Percentiles rank a stretch among this genome's conserved stretches.
Evolutionary conservation across 352 stramenopile genomes (phyloP).

Genomic region (Globisporangium radiosum): DNA sequence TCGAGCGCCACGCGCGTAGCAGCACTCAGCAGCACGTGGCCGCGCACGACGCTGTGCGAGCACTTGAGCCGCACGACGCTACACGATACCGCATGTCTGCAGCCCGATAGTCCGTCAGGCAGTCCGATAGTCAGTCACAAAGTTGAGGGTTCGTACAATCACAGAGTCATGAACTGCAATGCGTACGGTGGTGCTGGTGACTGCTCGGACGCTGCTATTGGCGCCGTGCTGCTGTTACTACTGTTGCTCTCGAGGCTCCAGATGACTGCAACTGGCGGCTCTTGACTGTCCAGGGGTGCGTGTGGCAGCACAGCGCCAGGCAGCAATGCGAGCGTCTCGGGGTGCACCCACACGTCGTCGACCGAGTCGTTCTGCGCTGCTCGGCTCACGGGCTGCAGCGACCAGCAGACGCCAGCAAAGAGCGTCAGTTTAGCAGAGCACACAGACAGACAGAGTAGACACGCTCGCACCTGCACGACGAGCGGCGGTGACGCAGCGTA

Average conservation of each 20-base stretch:
- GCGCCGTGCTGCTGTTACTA: neutral
- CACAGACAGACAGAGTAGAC: neutral
- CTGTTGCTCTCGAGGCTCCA: slow-evolving; percentile 20
- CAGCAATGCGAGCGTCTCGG: slow-evolving; percentile 46
- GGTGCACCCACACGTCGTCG: slow-evolving; percentile 68
- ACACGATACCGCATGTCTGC: slow-evolving; percentile 10
- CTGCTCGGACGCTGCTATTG: neutral
- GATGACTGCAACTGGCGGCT: slow-evolving; percentile 31
- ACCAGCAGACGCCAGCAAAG: neutral
- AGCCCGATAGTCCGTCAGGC: slow-evolving; percentile 2
- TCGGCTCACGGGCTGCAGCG: neutral
- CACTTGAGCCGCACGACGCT: slow-evolving; percentile 38
- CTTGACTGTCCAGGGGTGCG: slow-evolving; percentile 18
- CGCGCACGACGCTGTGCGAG: slow-evolving; percentile 22
- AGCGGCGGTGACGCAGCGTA: slow-evolving; percentile 50
- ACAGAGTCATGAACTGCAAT: too few species aligned
- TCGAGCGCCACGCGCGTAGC: slow-evolving; percentile 14
- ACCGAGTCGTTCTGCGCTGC: slow-evolving; percentile 19
- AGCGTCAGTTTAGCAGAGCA: neutral
- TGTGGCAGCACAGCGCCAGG: slow-evolving; percentile 39
- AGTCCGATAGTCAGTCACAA: too few species aligned
- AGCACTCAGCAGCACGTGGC: slow-evolving; percentile 32
- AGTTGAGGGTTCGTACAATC: too few species aligned
- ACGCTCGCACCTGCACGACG: slow-evolving; percentile 30
- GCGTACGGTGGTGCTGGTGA: neutral